Evolutionary conservation across 2,329 filamentous ascomycete species (phyloP).

Genomic region (Acephala macrosclerotiorum): DNA sequence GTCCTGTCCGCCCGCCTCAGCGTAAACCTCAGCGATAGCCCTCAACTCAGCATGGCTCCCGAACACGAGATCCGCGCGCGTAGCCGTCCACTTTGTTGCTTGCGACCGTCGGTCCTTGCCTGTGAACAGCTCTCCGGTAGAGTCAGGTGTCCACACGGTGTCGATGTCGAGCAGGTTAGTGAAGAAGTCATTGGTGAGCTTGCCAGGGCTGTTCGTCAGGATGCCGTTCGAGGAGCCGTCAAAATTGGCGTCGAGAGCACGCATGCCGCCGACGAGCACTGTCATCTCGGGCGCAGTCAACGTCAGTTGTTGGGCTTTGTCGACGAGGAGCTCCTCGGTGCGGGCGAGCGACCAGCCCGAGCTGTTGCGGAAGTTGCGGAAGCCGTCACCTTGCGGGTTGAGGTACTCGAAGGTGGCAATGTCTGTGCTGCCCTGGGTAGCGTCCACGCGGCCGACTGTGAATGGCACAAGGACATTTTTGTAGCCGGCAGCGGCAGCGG

Average conservation of each 20-base stretch:
- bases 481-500: conserved; percentile 43
- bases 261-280: conserved; percentile 63
- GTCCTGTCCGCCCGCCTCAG: conserved; percentile 53
- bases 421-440: conserved; percentile 63
- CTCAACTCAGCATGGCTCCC: conserved; percentile 65
- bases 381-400: conserved; percentile 61
- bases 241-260: conserved; percentile 62
- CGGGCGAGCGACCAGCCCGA: conserved; percentile 54
- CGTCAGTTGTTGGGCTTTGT: conserved; percentile 62
- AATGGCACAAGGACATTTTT: conserved; percentile 56
- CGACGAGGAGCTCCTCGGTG: conserved; percentile 63
- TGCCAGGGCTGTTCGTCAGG: conserved; percentile 60
- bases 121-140: conserved; percentile 55
- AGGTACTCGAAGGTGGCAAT: conserved; percentile 59
- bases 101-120: conserved; percentile 62
- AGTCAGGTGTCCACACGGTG: conserved; percentile 58
- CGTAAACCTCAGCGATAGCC: conserved; percentile 64
- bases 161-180: conserved; percentile 64
- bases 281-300: conserved; percentile 63
- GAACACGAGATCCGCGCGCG: conserved; percentile 63
- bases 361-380: conserved; percentile 64
- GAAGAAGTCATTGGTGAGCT: conserved; percentile 68
- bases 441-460: conserved; percentile 63
- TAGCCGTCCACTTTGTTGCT: conserved; percentile 62
- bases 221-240: conserved; percentile 61